Base-by-base conservation (phyloP, 2,329 filamentous ascomycete genomes). In the Fusarium sacchari region DNA sequence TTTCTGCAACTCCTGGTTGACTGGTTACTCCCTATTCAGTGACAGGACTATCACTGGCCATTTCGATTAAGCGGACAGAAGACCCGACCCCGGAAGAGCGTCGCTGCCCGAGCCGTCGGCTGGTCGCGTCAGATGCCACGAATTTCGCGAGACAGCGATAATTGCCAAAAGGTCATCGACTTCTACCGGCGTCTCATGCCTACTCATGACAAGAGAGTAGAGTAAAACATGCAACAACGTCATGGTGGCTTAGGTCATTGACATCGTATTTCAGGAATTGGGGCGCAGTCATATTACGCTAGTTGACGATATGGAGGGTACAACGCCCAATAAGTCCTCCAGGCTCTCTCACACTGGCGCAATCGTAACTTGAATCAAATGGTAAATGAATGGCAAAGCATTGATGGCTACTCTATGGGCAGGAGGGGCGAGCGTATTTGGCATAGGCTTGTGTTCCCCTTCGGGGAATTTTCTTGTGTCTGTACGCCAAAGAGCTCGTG, bases 401-500 rank as follows among this genome's bases (percentile, higher is more conserved):
- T 57, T 72, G 32, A 34, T 30, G 24, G 56, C 22, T 46, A 59
- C 56, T 36, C 24, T 32, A 30, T 30, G 34, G 12, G 42, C 36
- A 59, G 17, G 67, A 69, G 56, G 64, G 59, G 53, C 56, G 58
- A 60, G 66, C 74, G 62, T 64, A 75, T 75, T 47, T 73, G 72
- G 67, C 67, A 74, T 72, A 63, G 72, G 44, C 69, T 79, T 80
- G 80, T 84, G 79, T 81, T 76, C 79, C 79, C 65, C 32, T 74
- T 81, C 80, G 79, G 80, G 78, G 76, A 80, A 78, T 81, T 81
- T 81, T 77, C 69, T 74, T 81, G 80, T 81, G 77, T 77, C 82
- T 84, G 83, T 84, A 82, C 82, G 66, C 80, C 76, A 72, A 75
- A 75, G 77, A 75, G 79, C 79, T 81, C 79, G 79, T 80, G 79